phyloP scores from a whole-genome alignment of 805 yeast genomes.

The Candida incommunis region DNA sequence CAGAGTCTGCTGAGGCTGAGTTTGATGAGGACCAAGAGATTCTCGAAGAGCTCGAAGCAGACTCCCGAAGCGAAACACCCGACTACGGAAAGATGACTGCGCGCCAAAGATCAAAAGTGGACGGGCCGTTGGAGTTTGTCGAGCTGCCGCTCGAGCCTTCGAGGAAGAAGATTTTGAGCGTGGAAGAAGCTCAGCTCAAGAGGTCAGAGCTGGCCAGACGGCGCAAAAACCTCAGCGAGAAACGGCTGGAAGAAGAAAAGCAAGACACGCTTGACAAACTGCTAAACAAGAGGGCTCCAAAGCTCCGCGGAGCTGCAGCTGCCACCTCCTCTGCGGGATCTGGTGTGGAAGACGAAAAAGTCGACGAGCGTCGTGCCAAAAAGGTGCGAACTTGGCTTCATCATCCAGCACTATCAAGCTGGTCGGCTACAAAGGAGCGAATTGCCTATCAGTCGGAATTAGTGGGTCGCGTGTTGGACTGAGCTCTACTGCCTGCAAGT shows the following conservation, averaged over 20 bases:
- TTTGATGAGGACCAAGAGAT: neutral
- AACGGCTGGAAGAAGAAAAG: conserved; percentile 82
- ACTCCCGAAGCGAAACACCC: neutral
- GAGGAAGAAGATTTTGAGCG: conserved; percentile 46
- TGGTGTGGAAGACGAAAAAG: neutral
- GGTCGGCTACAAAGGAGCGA: neutral
- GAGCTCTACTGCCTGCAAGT: no score
- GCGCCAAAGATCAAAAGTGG: neutral
- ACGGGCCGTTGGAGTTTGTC: neutral
- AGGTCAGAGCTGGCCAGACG: conserved; percentile 82
- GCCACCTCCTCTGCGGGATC: no score
- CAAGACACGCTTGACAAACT: conserved; percentile 80
- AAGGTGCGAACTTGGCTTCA: neutral
- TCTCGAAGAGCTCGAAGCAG: neutral
- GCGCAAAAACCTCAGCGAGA: conserved; percentile 70
- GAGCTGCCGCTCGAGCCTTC: neutral
- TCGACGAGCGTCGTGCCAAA: neutral
- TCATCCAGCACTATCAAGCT: neutral
- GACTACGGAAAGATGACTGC: neutral
- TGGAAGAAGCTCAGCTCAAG: conserved; percentile 68
- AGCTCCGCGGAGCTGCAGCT: neutral
- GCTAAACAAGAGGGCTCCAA: conserved; percentile 62
- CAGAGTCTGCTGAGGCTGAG: neutral
- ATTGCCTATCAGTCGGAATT: neutral
- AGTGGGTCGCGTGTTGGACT: neutral